Base-by-base conservation (phyloP, 768 basidiomycete genomes). In the Tephrocybe sp. region DNA sequence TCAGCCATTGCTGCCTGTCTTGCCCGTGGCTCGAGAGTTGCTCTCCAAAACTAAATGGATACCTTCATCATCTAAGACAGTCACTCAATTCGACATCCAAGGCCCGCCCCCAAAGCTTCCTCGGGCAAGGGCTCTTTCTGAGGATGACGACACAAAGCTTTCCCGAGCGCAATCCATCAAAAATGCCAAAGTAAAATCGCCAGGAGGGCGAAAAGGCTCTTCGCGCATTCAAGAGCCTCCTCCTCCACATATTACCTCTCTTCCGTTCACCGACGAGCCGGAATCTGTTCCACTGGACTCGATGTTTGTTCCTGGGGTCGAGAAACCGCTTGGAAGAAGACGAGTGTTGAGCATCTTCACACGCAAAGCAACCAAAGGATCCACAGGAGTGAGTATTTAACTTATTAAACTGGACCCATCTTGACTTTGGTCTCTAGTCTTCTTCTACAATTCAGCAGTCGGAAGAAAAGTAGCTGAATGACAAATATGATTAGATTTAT, bases 31-130 rank as follows among this genome's bases (percentile, higher is more conserved):
- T 13, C 82, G 85, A 43, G 87, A 90, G 65, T 71, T 90, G 19
- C 76, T 90, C 47, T 78, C 85, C 16, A 90, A 90, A 66, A 89
- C 88, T 7, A 88, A 87, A 60, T 79, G 83, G 71, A 80, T 83
- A 45, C 72, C 80, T 9, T 66, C 70, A 11, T 66, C 71, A 14
- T 71, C 76, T 9, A 79, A 72, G 55, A 58, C 58, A 12, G 62
- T 56, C n/a, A 60, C 67, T 16, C 62, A 65, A 16, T 53, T 68
- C 16, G 70, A 71, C 42, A 62, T 66, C 14, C 65, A 59, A 34
- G 57, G 58, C 5, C 53, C 58, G 22, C 66, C 67, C 6, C 52
- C 71, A 39, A 68, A 62, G 48, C 60, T 69, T 30, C 62, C 65
- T 46, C 71, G 57, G 39, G 55, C 59, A 40, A 58, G 55, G 33